Evolutionary conservation across 2,329 filamentous ascomycete species (phyloP).

Genomic region (Alternaria sp.): DNA sequence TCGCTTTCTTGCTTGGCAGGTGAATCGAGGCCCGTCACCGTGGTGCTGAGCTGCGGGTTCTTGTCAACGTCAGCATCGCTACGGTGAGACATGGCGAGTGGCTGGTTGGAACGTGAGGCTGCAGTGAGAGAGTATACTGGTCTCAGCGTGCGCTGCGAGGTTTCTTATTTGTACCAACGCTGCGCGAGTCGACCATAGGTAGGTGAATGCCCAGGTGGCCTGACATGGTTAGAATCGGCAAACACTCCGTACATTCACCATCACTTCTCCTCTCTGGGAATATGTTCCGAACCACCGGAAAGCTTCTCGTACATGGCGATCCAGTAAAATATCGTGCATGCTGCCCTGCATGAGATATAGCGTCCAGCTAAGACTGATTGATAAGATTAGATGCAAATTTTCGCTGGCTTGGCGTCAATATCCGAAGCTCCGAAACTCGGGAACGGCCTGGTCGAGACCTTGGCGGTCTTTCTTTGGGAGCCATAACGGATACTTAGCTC

Average conservation of each 20-base stretch:
- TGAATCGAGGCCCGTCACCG: background rate
- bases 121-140: no score
- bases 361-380: background rate
- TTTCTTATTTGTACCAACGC: background rate
- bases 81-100: background rate
- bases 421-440: background rate
- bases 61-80: background rate
- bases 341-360: background rate
- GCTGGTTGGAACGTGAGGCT: background rate
- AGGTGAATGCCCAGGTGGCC: background rate
- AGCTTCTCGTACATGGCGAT: background rate
- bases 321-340: background rate
- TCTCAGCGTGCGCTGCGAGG: background rate
- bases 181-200: background rate
- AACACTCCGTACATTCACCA: background rate
- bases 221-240: background rate
- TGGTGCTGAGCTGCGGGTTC: background rate
- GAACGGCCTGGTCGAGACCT: background rate
- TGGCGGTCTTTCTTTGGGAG: background rate
- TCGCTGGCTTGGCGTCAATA: background rate
- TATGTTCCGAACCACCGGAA: background rate
- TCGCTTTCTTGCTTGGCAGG: background rate
- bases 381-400: slow-evolving; percentile 14
- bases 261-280: background rate
- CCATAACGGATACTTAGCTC: background rate